Conservation (phyloP, 768 basidiomycete genomes). For the Suillus cothurnatus region DNA sequence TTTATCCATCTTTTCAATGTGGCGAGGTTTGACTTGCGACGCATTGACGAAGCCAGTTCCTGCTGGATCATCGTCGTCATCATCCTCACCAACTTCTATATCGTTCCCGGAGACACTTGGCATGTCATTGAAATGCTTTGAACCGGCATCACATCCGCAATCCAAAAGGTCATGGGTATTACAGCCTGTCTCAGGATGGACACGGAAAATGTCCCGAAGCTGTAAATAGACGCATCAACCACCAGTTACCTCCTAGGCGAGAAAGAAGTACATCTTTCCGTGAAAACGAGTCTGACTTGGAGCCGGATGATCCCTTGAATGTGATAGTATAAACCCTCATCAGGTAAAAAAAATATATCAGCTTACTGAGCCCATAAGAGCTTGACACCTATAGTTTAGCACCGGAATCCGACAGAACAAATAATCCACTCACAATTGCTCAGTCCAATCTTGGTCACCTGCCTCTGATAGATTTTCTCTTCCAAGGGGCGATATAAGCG, state of each 20-base stretch:
- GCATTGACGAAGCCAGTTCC: conserved; percentile 63
- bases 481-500: conserved; percentile 11
- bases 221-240: conserved; percentile 33
- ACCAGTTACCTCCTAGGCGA: conserved; percentile 1
- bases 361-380: conserved; percentile 70
- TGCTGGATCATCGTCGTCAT: conserved; percentile 32
- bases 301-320: conserved; percentile 44
- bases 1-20: conserved; percentile 50
- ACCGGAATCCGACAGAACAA: conserved; percentile 3
- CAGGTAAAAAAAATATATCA: not conserved
- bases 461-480: conserved; percentile 94
- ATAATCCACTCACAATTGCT: conserved; percentile 67
- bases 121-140: conserved; percentile 10
- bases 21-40: conserved; percentile 55
- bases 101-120: not conserved
- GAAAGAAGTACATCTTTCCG: conserved; percentile 70
- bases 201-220: conserved; percentile 92
- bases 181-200: conserved; percentile 76
- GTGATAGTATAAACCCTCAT: conserved; percentile 12
- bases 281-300: conserved; percentile 85
- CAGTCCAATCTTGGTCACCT: conserved; percentile 91
- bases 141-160: conserved; percentile 61
- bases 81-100: conserved; percentile 13
- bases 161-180: conserved; percentile 92
- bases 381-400: conserved; percentile 34